Evolutionary conservation across 345 rosid genomes (phyloP).

Genomic region (Microcos paniculata): DNA sequence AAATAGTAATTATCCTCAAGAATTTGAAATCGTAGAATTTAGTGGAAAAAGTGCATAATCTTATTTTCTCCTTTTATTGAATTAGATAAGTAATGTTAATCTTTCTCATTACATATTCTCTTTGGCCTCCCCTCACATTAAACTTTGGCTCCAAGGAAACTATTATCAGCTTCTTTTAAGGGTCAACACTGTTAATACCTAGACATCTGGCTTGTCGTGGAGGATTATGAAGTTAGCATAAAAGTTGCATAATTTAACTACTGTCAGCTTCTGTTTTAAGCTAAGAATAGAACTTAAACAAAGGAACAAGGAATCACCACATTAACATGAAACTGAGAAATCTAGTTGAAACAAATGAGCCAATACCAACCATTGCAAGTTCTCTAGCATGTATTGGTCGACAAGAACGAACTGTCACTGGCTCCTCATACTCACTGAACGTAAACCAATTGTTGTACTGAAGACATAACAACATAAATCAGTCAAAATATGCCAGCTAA

Average conservation of each 20-base stretch:
- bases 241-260: too few relatives aligned
- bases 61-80: too few relatives aligned
- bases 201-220: not conserved
- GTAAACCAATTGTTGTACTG: conserved; percentile 98
- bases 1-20: too few relatives aligned
- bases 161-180: not conserved
- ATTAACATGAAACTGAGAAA: not conserved
- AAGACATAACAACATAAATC: conserved; percentile 25
- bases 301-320: not conserved
- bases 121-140: too few relatives aligned
- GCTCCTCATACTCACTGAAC: conserved; percentile 92
- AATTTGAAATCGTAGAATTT: too few relatives aligned
- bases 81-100: too few relatives aligned
- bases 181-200: not conserved
- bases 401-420: conserved; percentile 66
- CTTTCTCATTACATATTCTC: too few relatives aligned
- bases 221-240: too few relatives aligned
- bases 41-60: too few relatives aligned
- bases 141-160: too few relatives aligned
- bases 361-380: conserved; percentile 70
- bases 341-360: not conserved
- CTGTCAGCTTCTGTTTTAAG: too few relatives aligned
- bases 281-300: not conserved
- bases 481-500: conserved; percentile 7
- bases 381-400: conserved; percentile 84